phyloP scores from a whole-genome alignment of 495 filamentous ascomycete genomes.

The Cercophora newfieldiana region DNA sequence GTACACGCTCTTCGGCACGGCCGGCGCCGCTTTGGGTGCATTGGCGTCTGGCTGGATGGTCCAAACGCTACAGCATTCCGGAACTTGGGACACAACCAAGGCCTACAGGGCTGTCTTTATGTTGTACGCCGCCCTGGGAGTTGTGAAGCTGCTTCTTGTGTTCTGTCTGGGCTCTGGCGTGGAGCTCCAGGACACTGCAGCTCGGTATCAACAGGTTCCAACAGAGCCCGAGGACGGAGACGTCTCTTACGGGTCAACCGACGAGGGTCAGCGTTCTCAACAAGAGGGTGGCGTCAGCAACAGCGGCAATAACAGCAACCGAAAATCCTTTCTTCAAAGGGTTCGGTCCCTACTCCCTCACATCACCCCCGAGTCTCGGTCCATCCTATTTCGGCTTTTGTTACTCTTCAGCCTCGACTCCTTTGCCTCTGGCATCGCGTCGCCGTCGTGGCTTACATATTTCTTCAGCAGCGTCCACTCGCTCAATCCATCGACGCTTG shows the following conservation, averaged over 20 bases:
- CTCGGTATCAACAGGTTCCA: neutral
- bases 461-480: conserved; percentile 72
- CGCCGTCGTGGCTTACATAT: conserved; percentile 64
- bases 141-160: conserved; percentile 64
- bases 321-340: neutral
- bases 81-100: conserved; percentile 55
- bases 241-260: conserved; percentile 37
- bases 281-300: neutral
- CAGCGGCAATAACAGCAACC: neutral
- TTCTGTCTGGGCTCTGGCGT: conserved; percentile 59
- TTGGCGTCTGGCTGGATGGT: conserved; percentile 67
- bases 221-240: conserved; percentile 39
- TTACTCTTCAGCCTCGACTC: conserved; percentile 19
- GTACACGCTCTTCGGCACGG: conserved; percentile 72
- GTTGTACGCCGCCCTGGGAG: conserved; percentile 65
- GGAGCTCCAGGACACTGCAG: conserved; percentile 50
- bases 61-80: conserved; percentile 46
- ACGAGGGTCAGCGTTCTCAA: conserved; percentile 2
- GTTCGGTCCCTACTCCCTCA: conserved; percentile 39
- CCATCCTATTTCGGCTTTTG: conserved; percentile 59
- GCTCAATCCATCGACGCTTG: conserved; percentile 63
- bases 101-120: conserved; percentile 72
- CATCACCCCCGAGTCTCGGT: conserved; percentile 54
- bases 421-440: conserved; percentile 32
- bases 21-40: conserved; percentile 67